Conservation (phyloP, 2,329 filamentous ascomycete species). For the Ceratocystis diversiconidia region DNA sequence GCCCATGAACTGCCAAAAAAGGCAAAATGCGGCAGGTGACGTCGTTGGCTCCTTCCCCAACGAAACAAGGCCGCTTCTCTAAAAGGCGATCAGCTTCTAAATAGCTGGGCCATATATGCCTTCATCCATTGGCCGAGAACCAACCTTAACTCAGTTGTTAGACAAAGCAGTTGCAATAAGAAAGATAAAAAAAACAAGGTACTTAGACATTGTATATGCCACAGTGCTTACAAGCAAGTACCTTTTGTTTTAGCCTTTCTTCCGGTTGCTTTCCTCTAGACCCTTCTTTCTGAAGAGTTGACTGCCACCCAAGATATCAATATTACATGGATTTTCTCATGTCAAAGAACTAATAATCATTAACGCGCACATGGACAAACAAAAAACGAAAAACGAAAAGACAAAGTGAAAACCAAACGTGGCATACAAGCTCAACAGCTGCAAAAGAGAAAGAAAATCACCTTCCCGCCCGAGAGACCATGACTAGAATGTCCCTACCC, state of each 20-base stretch:
- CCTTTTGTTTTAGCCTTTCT: neutral
- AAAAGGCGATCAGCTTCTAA: neutral
- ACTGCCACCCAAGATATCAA: neutral
- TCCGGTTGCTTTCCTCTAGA: neutral
- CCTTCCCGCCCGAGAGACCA: neutral
- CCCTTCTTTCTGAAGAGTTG: neutral
- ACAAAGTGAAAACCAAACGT: conserved; percentile 3
- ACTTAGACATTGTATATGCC: neutral
- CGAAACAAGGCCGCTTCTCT: neutral
- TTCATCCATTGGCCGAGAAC: neutral
- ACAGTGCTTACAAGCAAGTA: neutral
- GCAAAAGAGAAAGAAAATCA: conserved; percentile 7
- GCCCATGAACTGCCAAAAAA: neutral
- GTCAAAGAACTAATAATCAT: conserved; percentile 15
- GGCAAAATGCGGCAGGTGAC: conserved; percentile 11
- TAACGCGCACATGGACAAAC: conserved; percentile 13
- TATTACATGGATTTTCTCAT: neutral
- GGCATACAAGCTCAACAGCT: conserved; percentile 3
- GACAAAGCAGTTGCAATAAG: no score
- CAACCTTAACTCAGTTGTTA: neutral
- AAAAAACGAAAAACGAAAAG: conserved; percentile 5
- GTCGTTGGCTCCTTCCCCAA: conserved; percentile 13
- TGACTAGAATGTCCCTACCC: neutral
- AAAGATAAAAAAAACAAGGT: neutral
- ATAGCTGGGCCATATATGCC: neutral